These are phyloP conservation scores for Malassezia arunalokei DNA, from an alignment of 1,284 basidiomycete species.

Conservation along the genomic window DNA sequence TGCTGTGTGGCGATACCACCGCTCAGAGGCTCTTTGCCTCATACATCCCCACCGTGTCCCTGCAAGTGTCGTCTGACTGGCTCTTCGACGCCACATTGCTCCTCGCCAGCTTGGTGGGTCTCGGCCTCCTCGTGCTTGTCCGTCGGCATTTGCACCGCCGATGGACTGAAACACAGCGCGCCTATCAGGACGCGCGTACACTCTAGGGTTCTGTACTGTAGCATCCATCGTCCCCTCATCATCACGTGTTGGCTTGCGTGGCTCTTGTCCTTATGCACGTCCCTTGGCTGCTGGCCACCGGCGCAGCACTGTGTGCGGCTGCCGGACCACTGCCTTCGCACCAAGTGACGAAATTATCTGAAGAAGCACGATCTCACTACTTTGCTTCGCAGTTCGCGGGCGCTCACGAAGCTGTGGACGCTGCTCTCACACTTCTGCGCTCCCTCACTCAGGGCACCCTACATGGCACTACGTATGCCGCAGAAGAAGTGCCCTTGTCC, in stretches of 20 bases:
- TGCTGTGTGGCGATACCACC: constrained; percentile 4
- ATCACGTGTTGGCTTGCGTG: not conserved
- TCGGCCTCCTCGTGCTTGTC: not conserved
- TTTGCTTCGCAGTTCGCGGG: not conserved
- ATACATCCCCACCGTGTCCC: not conserved
- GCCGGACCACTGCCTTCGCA: no score
- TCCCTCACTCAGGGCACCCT: not conserved
- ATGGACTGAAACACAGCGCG: not conserved
- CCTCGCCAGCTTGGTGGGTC: not conserved
- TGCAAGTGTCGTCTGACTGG: not conserved
- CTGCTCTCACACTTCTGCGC: not conserved
- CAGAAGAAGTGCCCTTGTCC: not conserved
- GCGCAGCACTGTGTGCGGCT: no score
- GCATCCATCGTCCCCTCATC: not conserved
- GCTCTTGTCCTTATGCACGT: no score
- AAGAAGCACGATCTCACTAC: not conserved
- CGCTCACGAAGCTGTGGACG: not conserved
- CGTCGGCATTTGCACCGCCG: constrained; percentile 2
- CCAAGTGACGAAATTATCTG: no score
- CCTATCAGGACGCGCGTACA: not conserved
- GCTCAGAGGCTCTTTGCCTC: constrained; percentile 1
- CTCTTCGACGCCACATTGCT: constrained; percentile 3
- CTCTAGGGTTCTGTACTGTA: not conserved
- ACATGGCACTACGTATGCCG: not conserved
- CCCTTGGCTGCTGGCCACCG: no score